Evolutionary conservation across 2,329 filamentous ascomycete genomes (phyloP).

Genomic region (Teratosphaeria epicoccoides): DNA sequence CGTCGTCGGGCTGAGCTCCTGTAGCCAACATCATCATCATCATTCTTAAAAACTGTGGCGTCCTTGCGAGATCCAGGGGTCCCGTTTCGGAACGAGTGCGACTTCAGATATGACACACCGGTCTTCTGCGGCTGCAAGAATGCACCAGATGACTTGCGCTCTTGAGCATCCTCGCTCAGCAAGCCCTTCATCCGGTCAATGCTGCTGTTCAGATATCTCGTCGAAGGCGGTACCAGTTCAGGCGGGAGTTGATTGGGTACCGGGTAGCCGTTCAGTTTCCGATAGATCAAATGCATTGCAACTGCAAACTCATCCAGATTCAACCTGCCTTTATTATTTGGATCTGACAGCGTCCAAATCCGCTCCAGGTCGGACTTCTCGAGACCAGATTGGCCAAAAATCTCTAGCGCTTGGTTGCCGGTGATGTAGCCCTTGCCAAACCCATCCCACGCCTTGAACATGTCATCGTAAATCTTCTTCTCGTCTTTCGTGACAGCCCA

Average conservation of each 20-base stretch:
- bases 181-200: conserved; percentile 88
- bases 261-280: conserved; percentile 91
- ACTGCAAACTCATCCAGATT: conserved; percentile 97
- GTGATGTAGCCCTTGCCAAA: conserved; percentile 85
- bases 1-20: conserved; percentile 86
- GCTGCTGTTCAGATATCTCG: conserved; percentile 82
- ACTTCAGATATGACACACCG: conserved; percentile 96
- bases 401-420: conserved; percentile 88
- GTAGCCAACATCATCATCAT: conserved; percentile 77
- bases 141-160: conserved; percentile 78
- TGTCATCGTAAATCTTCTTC: conserved; percentile 88
- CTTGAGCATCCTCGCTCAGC: conserved; percentile 79
- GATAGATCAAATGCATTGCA: conserved; percentile 97
- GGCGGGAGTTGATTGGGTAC: conserved; percentile 77
- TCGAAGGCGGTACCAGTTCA: conserved; percentile 89
- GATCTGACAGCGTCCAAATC: conserved; percentile 90
- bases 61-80: conserved; percentile 60
- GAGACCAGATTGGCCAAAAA: conserved; percentile 90
- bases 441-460: conserved; percentile 95
- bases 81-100: conserved; percentile 69
- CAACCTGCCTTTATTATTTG: conserved; percentile 84
- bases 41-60: conserved; percentile 92
- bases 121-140: conserved; percentile 89
- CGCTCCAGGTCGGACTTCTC: conserved; percentile 82
- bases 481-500: conserved; percentile 99